Conservation (phyloP, 2,329 filamentous ascomycete species). For the Macrophomina pseudophaseolina region DNA sequence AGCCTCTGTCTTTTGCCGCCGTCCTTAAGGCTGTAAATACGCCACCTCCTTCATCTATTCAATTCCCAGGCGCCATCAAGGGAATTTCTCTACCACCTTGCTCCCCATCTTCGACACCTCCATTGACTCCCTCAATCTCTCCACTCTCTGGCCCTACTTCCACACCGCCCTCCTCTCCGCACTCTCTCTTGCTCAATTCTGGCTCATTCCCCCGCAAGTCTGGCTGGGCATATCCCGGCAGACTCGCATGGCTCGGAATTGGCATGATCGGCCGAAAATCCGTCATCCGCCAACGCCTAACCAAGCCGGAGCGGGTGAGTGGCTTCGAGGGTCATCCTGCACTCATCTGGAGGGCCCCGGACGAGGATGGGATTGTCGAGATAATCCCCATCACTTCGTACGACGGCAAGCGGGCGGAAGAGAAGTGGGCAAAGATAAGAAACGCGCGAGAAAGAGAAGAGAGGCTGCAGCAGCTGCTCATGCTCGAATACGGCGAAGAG, state of each 20-base stretch:
- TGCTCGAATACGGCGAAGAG: constrained; percentile 1
- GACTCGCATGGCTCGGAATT: background rate
- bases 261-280: background rate
- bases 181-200: background rate
- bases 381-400: constrained; percentile 17
- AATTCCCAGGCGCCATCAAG: background rate
- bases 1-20: no score
- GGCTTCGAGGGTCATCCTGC: constrained; percentile 18
- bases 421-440: constrained; percentile 2
- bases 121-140: background rate
- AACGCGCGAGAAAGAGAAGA: background rate
- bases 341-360: background rate
- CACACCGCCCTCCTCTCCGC: background rate
- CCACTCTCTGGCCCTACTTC: background rate
- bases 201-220: background rate
- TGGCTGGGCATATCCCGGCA: background rate
- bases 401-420: background rate
- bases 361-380: background rate
- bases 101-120: background rate
- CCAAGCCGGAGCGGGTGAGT: background rate
- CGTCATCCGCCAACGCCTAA: constrained; percentile 1
- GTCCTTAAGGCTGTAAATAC: no score
- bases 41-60: background rate
- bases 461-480: background rate
- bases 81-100: background rate